Percentiles rank a stretch among this genome's conserved stretches.
Evolutionary conservation across 139 green algal species (phyloP).

Genomic region (Asterochloris sp.): DNA sequence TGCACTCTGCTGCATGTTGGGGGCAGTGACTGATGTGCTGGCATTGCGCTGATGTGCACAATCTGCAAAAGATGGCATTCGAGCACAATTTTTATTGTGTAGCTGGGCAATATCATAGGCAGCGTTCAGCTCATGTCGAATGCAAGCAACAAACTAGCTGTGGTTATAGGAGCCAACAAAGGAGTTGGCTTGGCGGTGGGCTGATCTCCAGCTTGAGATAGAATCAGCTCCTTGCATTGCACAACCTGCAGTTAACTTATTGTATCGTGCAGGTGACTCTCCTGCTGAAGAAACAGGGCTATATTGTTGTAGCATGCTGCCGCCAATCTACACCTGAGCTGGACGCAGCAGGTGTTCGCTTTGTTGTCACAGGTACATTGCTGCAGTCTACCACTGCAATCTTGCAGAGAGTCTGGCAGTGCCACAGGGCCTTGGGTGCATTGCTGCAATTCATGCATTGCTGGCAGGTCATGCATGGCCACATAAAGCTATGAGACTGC

Average conservation of each 20-base stretch:
- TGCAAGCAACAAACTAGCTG: background rate
- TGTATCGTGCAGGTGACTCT: constrained; percentile 29
- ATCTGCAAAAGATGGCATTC: no score
- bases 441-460: no score
- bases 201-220: background rate
- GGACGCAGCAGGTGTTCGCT: background rate
- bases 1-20: no score
- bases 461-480: no score
- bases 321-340: constrained; percentile 31
- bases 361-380: constrained; percentile 22
- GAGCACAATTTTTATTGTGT: no score
- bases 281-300: constrained; percentile 35
- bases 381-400: background rate
- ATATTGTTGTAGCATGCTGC: constrained; percentile 39
- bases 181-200: constrained; percentile 46
- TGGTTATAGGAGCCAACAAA: constrained; percentile 32
- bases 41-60: no score
- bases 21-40: no score
- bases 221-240: background rate
- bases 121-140: background rate
- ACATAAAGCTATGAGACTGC: no score
- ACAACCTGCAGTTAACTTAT: background rate
- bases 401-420: background rate
- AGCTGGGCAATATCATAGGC: no score
- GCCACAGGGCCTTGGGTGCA: no score